These are phyloP conservation scores for Pythium pyrilobum DNA, from an alignment of 352 stramenopile genomes.

Conservation along the genomic window DNA sequence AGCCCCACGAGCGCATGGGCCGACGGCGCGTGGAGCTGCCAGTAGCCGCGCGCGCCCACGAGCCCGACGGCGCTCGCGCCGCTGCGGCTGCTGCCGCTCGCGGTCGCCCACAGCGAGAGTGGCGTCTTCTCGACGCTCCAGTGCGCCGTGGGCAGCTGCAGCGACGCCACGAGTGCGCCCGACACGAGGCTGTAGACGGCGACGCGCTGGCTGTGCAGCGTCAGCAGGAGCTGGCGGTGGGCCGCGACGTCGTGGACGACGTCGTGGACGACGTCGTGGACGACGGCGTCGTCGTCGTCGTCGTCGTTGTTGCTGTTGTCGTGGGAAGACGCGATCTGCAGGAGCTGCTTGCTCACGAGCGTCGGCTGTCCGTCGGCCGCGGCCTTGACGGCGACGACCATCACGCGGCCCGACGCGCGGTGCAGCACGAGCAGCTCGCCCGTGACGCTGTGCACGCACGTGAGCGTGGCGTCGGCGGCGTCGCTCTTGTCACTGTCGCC, in stretches of 20 bases:
- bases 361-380: neutral
- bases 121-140: slow-evolving; percentile 23
- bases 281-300: neutral
- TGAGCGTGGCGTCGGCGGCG: slow-evolving; percentile 14
- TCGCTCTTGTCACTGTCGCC: neutral
- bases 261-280: neutral
- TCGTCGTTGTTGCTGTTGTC: neutral
- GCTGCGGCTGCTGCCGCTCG: slow-evolving; percentile 4
- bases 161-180: slow-evolving; percentile 30
- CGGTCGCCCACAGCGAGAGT: slow-evolving; percentile 12
- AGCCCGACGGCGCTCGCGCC: slow-evolving; percentile 52
- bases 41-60: slow-evolving; percentile 49
- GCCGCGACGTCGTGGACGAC: slow-evolving; percentile 18
- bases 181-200: slow-evolving; percentile 51
- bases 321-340: neutral
- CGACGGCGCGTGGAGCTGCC: slow-evolving; percentile 49
- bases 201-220: slow-evolving; percentile 15
- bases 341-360: slow-evolving; percentile 1
- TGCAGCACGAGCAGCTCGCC: slow-evolving; percentile 62
- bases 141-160: slow-evolving; percentile 24
- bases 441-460: slow-evolving; percentile 67
- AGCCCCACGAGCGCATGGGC: slow-evolving; percentile 35
- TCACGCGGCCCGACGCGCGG: slow-evolving; percentile 25
- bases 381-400: slow-evolving; percentile 24
- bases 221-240: slow-evolving; percentile 44